Percentiles rank a stretch among this genome's conserved stretches.
phyloP scores from a whole-genome alignment of 192 early-diverging fungal species.

The Pilaira anomala region DNA sequence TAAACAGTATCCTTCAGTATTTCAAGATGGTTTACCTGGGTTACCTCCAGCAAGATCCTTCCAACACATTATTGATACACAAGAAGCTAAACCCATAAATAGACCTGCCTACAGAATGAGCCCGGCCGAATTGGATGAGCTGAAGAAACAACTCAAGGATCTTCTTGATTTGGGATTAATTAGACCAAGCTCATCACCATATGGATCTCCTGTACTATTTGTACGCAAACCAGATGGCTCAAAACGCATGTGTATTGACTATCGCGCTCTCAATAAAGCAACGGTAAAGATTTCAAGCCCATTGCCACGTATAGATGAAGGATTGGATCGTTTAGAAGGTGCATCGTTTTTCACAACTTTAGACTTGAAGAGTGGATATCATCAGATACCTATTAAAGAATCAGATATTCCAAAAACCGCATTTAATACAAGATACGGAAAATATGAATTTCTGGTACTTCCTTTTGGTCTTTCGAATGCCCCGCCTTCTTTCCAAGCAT shows the following conservation, averaged over 20 bases:
- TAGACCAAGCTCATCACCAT: constrained; percentile 33
- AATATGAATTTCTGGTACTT: constrained; percentile 22
- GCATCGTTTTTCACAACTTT: constrained; percentile 43
- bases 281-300: constrained; percentile 50
- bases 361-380: constrained; percentile 42
- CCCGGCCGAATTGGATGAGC: constrained; percentile 26
- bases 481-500: constrained; percentile 16
- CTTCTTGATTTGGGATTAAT: constrained; percentile 32
- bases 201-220: constrained; percentile 43
- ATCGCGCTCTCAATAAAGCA: constrained; percentile 48
- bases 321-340: constrained; percentile 34
- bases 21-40: no score
- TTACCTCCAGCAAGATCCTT: no score
- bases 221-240: constrained; percentile 51
- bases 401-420: constrained; percentile 39
- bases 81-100: background rate
- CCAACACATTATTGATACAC: no score
- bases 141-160: constrained; percentile 21
- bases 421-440: constrained; percentile 26
- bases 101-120: background rate
- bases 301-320: constrained; percentile 47
- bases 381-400: constrained; percentile 38
- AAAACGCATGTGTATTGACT: constrained; percentile 50
- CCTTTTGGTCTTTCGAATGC: constrained; percentile 36
- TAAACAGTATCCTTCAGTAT: no score